Conservation (phyloP, 257 asterid species). For the Nicotiana undulata region DNA sequence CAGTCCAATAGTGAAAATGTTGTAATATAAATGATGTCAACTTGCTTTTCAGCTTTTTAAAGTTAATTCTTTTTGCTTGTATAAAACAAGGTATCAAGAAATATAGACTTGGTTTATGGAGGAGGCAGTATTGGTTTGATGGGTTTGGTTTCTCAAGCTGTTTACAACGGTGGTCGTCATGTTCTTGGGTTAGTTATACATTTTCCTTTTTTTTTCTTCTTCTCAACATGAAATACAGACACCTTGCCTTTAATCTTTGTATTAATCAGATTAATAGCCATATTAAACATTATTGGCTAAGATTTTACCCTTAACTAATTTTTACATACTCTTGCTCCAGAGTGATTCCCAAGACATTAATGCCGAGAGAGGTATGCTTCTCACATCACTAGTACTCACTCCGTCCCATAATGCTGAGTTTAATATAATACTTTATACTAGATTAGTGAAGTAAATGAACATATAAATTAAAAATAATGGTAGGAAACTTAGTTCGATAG, state of each 20-base stretch:
- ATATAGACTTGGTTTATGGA: slow-evolving; percentile 29
- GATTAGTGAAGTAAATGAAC: background rate
- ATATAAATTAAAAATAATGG: no score
- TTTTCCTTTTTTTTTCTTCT: background rate
- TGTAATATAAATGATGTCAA: no score
- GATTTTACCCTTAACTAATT: background rate
- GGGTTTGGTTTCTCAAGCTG: slow-evolving; percentile 29
- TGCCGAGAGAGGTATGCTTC: slow-evolving; percentile 18
- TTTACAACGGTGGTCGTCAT: slow-evolving; percentile 30
- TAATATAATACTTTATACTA: background rate
- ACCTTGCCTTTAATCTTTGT: background rate
- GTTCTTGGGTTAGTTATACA: slow-evolving; percentile 18
- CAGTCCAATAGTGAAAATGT: background rate
- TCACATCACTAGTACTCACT: background rate
- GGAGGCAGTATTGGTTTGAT: slow-evolving; percentile 33
- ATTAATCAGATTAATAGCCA: background rate
- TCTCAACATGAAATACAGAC: background rate
- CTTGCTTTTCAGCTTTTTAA: no score
- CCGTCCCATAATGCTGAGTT: background rate
- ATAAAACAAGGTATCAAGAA: slow-evolving; percentile 12
- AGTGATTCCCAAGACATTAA: slow-evolving; percentile 25
- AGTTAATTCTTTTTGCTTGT: background rate
- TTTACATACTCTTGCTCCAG: slow-evolving; percentile 1
- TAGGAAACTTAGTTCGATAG: no score
- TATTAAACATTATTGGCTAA: background rate